phyloP scores from a whole-genome alignment of 495 filamentous ascomycete genomes.

The Talaromyces proteolyticus region DNA sequence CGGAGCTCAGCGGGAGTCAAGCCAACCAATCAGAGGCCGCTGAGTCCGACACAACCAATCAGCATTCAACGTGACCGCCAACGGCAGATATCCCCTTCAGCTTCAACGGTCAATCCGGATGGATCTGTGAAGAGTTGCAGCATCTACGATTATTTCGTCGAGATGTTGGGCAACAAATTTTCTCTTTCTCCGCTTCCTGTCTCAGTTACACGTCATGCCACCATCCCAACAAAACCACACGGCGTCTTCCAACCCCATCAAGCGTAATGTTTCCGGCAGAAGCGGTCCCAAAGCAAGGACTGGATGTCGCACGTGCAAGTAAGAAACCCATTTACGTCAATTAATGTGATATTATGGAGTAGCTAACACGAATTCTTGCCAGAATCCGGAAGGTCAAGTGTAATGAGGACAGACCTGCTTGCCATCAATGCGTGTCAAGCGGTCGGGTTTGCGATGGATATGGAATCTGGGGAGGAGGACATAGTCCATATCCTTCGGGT shows the following conservation, averaged over 20 bases:
- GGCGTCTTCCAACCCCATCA: no score
- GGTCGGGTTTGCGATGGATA: conserved; percentile 42
- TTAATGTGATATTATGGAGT: no score
- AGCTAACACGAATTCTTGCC: neutral
- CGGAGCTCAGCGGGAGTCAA: neutral
- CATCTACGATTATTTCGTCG: no score
- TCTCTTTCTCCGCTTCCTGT: neutral
- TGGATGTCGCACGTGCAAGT: conserved; percentile 49
- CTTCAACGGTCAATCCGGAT: no score
- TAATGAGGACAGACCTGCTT: conserved; percentile 54
- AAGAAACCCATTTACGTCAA: conserved; percentile 10
- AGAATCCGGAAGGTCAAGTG: conserved; percentile 56
- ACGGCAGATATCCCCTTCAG: neutral
- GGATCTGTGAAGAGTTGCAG: no score
- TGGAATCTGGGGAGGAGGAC: conserved; percentile 6
- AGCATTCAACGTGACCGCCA: neutral
- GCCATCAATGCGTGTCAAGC: conserved; percentile 44
- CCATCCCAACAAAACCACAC: neutral
- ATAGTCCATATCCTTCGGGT: no score
- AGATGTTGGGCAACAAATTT: neutral
- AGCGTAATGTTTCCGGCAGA: no score
- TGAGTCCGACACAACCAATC: neutral
- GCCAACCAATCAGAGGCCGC: neutral
- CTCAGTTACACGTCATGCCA: neutral
- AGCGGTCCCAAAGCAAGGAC: conserved; percentile 28